Percentiles rank a stretch among this genome's conserved stretches.
These are phyloP conservation scores for Bryoerythrophyllum caledonicum DNA, from an alignment of 225 moss, liverwort and hornwort species.

Conservation along the genomic window DNA sequence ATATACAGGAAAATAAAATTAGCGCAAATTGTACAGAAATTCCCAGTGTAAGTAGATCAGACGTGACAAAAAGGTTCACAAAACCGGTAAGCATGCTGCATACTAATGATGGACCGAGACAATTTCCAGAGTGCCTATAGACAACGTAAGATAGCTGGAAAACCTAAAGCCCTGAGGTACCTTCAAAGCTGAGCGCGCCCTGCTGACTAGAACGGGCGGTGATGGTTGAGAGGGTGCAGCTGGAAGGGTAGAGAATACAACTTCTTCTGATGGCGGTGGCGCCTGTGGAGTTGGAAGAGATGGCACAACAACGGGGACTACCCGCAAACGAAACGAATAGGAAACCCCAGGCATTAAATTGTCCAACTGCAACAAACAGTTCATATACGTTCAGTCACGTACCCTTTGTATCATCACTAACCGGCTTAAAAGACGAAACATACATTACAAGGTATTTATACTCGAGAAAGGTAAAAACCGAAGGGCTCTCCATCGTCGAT, in stretches of 20 bases:
- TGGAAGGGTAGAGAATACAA: constrained; percentile 31
- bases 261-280: constrained; percentile 33
- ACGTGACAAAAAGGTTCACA: not conserved
- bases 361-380: constrained; percentile 31
- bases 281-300: constrained; percentile 26
- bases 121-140: not conserved
- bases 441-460: not conserved
- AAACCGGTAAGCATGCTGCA: not conserved
- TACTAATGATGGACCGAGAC: constrained; percentile 3
- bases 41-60: not conserved
- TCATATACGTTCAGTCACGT: constrained; percentile 15
- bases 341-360: constrained; percentile 36
- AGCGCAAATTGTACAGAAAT: not conserved
- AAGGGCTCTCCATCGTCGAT: not conserved
- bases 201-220: constrained; percentile 32
- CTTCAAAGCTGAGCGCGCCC: constrained; percentile 51
- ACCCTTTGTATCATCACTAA: constrained; percentile 1
- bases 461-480: not conserved
- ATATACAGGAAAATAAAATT: not conserved
- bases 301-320: constrained; percentile 28
- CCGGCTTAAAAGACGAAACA: not conserved
- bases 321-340: constrained; percentile 40
- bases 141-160: constrained; percentile 5
- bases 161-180: constrained; percentile 25
- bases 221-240: constrained; percentile 39